Conservation (phyloP, 1,284 basidiomycete species). For the Ustilago bromivora region DNA sequence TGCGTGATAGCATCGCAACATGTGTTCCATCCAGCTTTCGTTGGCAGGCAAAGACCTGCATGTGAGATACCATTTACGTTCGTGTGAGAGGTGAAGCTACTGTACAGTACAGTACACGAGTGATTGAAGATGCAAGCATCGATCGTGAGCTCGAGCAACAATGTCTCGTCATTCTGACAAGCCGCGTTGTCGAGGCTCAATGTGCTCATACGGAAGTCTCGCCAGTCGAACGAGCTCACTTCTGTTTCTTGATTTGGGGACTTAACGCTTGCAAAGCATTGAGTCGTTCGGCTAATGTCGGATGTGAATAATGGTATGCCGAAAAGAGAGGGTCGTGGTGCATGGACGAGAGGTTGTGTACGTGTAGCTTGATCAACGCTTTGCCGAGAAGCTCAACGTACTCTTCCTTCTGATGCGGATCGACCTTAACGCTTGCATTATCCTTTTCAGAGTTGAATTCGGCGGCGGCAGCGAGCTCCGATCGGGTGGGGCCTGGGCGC, state of each 20-base stretch:
- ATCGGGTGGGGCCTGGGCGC: slow-evolving; percentile 48
- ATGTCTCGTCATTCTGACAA: background rate
- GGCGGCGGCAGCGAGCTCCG: slow-evolving; percentile 49
- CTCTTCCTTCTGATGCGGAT: slow-evolving; percentile 49
- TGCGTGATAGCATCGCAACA: background rate
- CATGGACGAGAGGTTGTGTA: slow-evolving; percentile 68
- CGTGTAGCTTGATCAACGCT: slow-evolving; percentile 66
- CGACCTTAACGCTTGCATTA: slow-evolving; percentile 29
- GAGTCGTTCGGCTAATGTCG: slow-evolving; percentile 64
- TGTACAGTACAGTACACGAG: background rate
- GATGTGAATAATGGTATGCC: slow-evolving; percentile 67
- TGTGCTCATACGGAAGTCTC: background rate
- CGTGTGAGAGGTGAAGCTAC: background rate
- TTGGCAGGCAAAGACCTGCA: too few species aligned
- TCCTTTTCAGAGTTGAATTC: slow-evolving; percentile 36
- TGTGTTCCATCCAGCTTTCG: background rate
- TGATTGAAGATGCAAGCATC: too few species aligned
- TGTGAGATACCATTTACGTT: too few species aligned
- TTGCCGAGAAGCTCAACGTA: slow-evolving; percentile 61
- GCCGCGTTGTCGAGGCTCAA: too few species aligned
- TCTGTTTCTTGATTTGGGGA: slow-evolving; percentile 32
- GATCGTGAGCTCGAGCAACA: background rate
- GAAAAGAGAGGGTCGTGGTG: slow-evolving; percentile 67
- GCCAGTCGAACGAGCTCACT: background rate
- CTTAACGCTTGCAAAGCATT: slow-evolving; percentile 45